These are phyloP conservation scores for Ogataea trehalophila DNA, from an alignment of 805 yeast genomes.

Conservation along the genomic window DNA sequence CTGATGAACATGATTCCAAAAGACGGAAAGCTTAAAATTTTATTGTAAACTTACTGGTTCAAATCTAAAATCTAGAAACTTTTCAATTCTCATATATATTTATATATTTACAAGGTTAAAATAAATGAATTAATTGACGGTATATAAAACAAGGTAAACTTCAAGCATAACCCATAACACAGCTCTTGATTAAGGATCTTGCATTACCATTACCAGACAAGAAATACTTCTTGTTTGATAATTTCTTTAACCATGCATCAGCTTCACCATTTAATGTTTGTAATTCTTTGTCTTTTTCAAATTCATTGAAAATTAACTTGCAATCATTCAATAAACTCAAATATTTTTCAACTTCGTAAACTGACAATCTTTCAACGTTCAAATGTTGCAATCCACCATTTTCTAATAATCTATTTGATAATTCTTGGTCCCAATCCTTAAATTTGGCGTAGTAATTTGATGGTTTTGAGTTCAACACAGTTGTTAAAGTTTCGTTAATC, in stretches of 20 bases:
- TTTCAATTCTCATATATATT: background rate
- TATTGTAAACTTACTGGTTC: background rate
- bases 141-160: conserved; percentile 6
- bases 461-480: conserved; percentile 43
- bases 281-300: conserved; percentile 26
- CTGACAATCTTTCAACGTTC: conserved; percentile 38
- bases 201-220: conserved; percentile 67
- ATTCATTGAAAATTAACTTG: conserved; percentile 33
- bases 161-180: conserved; percentile 31
- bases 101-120: background rate
- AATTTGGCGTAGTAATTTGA: conserved; percentile 53
- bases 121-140: conserved; percentile 4
- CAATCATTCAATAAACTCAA: conserved; percentile 38
- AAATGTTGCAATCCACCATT: conserved; percentile 28
- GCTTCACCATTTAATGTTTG: conserved; percentile 6
- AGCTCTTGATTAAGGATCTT: conserved; percentile 40
- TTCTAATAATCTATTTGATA: conserved; percentile 43
- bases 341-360: conserved; percentile 39
- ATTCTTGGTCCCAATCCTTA: conserved; percentile 46
- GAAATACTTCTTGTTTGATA: conserved; percentile 46
- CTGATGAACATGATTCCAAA: conserved; percentile 11
- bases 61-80: background rate
- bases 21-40: conserved; percentile 10
- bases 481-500: conserved; percentile 51
- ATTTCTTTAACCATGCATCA: conserved; percentile 26